Conservation (phyloP, 2,329 filamentous ascomycete genomes). For the Colletotrichum orbiculare region DNA sequence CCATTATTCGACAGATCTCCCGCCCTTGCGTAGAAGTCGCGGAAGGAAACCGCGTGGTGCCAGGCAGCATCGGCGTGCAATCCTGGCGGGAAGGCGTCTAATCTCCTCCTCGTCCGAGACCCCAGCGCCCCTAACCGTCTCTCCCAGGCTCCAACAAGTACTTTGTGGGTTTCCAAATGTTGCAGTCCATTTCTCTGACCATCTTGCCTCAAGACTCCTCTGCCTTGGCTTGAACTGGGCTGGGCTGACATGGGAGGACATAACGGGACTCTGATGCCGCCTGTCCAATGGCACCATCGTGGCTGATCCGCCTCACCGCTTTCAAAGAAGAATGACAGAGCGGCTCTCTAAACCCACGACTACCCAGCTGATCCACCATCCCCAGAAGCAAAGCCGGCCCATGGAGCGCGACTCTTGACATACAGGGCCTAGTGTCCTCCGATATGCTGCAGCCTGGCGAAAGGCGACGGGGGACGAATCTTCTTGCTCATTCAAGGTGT, state of each 20-base stretch:
- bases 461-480: slow-evolving; percentile 15
- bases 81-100: slow-evolving; percentile 25
- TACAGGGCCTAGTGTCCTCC: slow-evolving; percentile 16
- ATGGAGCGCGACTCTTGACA: slow-evolving; percentile 1
- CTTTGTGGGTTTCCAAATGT: slow-evolving; percentile 2
- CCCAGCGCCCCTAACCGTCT: slow-evolving; percentile 10
- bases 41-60: slow-evolving; percentile 24
- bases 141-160: slow-evolving; percentile 25
- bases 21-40: slow-evolving; percentile 17
- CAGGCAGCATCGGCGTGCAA: not conserved
- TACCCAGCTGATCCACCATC: slow-evolving; percentile 2
- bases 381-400: slow-evolving; percentile 18
- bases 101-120: slow-evolving; percentile 20
- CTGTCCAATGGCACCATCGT: slow-evolving; percentile 27
- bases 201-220: slow-evolving; percentile 5
- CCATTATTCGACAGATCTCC: slow-evolving; percentile 6
- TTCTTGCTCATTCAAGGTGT: slow-evolving; percentile 14
- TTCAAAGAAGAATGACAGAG: slow-evolving; percentile 20
- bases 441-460: slow-evolving; percentile 33
- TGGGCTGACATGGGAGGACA: slow-evolving; percentile 22
- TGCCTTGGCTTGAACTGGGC: slow-evolving; percentile 8
- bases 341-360: slow-evolving; percentile 9
- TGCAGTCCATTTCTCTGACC: slow-evolving; percentile 8
- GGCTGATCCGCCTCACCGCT: slow-evolving; percentile 33
- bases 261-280: slow-evolving; percentile 15